A percentile compares a stretch with the other conserved stretches of the same genome.
These are phyloP conservation scores for Microbotryomycetes sp. DNA, from an alignment of 1,284 basidiomycete genomes.

Conservation along the genomic window DNA sequence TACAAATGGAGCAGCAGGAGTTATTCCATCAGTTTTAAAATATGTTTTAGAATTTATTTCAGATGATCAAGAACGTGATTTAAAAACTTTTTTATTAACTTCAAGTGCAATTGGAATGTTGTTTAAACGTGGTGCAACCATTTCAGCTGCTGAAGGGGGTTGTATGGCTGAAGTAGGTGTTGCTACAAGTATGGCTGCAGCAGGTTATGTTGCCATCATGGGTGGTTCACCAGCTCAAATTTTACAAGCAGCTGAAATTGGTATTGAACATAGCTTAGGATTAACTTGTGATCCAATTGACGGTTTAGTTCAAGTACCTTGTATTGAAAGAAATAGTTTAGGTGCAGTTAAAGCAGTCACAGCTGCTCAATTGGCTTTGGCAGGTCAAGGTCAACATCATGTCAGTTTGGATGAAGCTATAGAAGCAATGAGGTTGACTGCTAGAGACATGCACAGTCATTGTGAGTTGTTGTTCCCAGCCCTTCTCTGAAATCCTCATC, in stretches of 20 bases:
- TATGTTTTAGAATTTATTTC: constrained; percentile 85
- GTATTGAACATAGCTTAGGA: constrained; percentile 64
- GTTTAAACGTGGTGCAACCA: constrained; percentile 93
- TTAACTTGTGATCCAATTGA: constrained; percentile 84
- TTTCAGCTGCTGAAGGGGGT: constrained; percentile 86
- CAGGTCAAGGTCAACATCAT: constrained; percentile 75
- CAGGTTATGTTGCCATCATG: constrained; percentile 88
- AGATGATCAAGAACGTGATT: constrained; percentile 77
- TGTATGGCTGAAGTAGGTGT: constrained; percentile 49
- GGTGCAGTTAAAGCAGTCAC: constrained; percentile 53
- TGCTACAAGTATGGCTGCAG: constrained; percentile 85
- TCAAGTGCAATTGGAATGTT: constrained; percentile 87
- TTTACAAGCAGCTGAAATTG: constrained; percentile 68
- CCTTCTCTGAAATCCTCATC: not conserved
- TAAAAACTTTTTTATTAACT: constrained; percentile 78
- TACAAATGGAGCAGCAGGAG: constrained; percentile 66
- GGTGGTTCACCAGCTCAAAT: constrained; percentile 52
- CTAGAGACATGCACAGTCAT: constrained; percentile 55
- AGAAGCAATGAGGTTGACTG: constrained; percentile 88
- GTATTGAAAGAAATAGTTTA: constrained; percentile 59
- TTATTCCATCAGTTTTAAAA: constrained; percentile 72
- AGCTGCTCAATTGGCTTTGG: constrained; percentile 86
- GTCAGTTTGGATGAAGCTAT: constrained; percentile 93
- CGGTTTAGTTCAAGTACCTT: constrained; percentile 88
- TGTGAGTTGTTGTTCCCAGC: constrained; percentile 53